Evolutionary conservation across 2,329 filamentous ascomycete species (phyloP).

Genomic region (Ophiosphaerella herpotricha): DNA sequence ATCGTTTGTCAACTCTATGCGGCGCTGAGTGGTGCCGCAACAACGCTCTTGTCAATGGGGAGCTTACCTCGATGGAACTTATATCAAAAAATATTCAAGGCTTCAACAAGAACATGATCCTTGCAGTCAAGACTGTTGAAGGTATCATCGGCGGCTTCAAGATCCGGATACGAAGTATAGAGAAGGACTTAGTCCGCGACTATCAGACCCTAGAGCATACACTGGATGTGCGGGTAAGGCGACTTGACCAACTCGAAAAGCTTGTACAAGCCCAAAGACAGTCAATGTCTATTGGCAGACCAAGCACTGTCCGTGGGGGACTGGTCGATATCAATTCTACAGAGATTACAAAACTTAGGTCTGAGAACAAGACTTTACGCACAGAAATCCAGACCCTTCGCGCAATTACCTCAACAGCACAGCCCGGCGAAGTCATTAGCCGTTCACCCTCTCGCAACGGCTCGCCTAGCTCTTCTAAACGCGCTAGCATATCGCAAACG

Average conservation of each 20-base stretch:
- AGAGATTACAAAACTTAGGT: conserved; percentile 63
- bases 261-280: conserved; percentile 59
- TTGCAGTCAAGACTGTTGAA: conserved; percentile 87
- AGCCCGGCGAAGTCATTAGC: conserved; percentile 25
- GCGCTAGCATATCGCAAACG: conserved; percentile 54
- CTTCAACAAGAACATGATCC: conserved; percentile 87
- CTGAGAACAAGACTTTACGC: conserved; percentile 64
- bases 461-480: conserved; percentile 43
- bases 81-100: conserved; percentile 83
- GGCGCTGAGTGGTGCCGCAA: conserved; percentile 90
- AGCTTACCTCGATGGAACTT: conserved; percentile 81
- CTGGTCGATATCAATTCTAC: conserved; percentile 49
- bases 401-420: conserved; percentile 42
- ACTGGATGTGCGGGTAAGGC: conserved; percentile 78
- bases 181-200: conserved; percentile 87
- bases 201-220: conserved; percentile 84
- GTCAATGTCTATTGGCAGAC: conserved; percentile 38
- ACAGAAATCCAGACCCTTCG: conserved; percentile 69
- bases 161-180: conserved; percentile 78
- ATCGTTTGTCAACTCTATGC: conserved; percentile 80
- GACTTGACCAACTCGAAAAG: conserved; percentile 83
- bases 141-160: conserved; percentile 77
- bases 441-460: conserved; percentile 33
- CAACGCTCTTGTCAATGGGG: conserved; percentile 86
- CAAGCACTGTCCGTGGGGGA: conserved; percentile 47